phyloP scores from a whole-genome alignment of 768 basidiomycete species.

The Gelatoporia subvermispora region DNA sequence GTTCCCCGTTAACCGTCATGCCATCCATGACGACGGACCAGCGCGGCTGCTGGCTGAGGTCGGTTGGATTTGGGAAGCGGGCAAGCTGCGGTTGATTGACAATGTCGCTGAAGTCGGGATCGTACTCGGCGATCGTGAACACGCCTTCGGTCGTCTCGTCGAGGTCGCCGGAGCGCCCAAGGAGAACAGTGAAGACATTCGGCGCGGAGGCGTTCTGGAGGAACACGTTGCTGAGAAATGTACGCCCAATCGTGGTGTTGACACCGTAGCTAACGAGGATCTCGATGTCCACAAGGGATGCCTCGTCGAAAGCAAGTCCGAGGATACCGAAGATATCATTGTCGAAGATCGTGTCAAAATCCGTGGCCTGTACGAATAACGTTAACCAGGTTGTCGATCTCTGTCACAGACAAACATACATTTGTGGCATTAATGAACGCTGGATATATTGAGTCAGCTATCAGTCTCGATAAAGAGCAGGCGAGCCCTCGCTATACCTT shows the following conservation, averaged over 20 bases:
- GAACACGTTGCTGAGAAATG: conserved; percentile 21
- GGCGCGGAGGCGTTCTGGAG: conserved; percentile 15
- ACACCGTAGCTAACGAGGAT: conserved; percentile 8
- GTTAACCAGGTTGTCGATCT: conserved; percentile 29
- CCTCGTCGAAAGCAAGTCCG: conserved; percentile 73
- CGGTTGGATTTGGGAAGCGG: conserved; percentile 32
- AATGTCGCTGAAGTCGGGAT: conserved; percentile 14
- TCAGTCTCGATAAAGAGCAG: conserved; percentile 41
- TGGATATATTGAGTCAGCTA: background rate
- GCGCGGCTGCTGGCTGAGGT: conserved; percentile 43
- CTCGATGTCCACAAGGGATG: conserved; percentile 57
- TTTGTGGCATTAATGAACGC: conserved; percentile 55
- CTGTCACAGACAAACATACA: conserved; percentile 32
- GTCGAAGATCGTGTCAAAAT: conserved; percentile 59
- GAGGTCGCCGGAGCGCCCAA: conserved; percentile 18
- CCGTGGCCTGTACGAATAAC: conserved; percentile 56
- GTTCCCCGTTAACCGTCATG: conserved; percentile 48
- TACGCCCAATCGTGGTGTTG: conserved; percentile 12
- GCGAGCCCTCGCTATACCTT: conserved; percentile 45
- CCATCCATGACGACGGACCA: conserved; percentile 29
- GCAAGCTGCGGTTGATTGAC: conserved; percentile 17
- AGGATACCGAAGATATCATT: conserved; percentile 67
- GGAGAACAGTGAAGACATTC: conserved; percentile 21
- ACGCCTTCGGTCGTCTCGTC: conserved; percentile 19
- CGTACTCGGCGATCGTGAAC: conserved; percentile 24